Conservation (phyloP, 2,329 filamentous ascomycete genomes). For the Parastagonospora nodorum region DNA sequence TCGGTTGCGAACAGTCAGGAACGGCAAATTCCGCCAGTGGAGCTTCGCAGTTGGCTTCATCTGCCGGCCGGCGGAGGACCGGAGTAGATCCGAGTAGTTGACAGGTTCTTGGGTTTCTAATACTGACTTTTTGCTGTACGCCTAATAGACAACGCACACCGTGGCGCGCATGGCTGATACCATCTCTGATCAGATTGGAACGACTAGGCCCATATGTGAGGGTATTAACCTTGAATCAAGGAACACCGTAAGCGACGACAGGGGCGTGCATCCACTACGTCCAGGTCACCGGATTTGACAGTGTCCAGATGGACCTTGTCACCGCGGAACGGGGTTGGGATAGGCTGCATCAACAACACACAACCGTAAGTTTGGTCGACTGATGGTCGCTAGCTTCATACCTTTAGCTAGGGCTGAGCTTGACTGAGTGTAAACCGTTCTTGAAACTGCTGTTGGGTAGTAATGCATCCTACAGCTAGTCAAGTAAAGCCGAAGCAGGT, state of each 20-base stretch:
- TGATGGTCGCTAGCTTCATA: background rate
- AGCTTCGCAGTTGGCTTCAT: background rate
- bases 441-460: too few species aligned
- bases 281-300: slow-evolving; percentile 1
- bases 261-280: slow-evolving; percentile 1
- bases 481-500: too few species aligned
- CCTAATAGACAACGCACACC: too few species aligned
- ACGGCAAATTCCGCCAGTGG: background rate
- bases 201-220: slow-evolving; percentile 4
- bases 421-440: too few species aligned
- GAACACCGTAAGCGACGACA: slow-evolving; percentile 18
- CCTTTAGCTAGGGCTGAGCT: too few species aligned
- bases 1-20: background rate
- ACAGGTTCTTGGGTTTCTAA: background rate
- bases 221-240: slow-evolving; percentile 13
- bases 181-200: slow-evolving; percentile 1
- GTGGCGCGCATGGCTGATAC: too few species aligned
- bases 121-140: background rate
- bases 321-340: slow-evolving; percentile 5
- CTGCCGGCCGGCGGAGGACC: background rate
- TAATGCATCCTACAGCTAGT: too few species aligned
- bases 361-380: slow-evolving; percentile 18
- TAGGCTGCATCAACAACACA: slow-evolving; percentile 19
- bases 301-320: background rate
- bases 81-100: background rate